Percentiles rank a stretch among this genome's conserved stretches.
These are phyloP conservation scores for Gomphus bonarii DNA, from an alignment of 1,284 basidiomycete genomes.

Conservation along the genomic window DNA sequence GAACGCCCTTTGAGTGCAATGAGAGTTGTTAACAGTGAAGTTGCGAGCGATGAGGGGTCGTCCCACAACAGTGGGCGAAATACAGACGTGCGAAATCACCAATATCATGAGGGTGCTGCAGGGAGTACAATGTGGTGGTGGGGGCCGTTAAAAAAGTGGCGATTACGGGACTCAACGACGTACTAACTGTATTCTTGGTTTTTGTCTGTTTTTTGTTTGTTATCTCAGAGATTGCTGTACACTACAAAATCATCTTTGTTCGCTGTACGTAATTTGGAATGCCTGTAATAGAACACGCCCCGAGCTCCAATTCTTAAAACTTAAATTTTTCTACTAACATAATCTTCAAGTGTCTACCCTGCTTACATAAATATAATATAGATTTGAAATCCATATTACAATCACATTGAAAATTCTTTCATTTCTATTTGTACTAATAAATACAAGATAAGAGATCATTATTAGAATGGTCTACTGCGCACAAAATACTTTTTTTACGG, in stretches of 20 bases:
- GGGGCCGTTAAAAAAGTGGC: slow-evolving; percentile 64
- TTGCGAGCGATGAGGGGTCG: slow-evolving; percentile 5
- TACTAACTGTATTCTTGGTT: slow-evolving; percentile 31
- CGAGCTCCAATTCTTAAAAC: no score
- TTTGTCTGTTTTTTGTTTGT: background rate
- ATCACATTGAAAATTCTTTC: no score
- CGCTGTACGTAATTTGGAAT: no score
- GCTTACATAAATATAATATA: no score
- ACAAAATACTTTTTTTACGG: no score
- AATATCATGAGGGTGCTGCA: slow-evolving; percentile 16
- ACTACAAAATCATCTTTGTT: background rate
- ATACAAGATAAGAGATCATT: no score
- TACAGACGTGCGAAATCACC: slow-evolving; percentile 13
- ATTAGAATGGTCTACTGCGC: no score
- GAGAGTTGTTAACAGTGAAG: slow-evolving; percentile 8
- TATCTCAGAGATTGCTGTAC: background rate
- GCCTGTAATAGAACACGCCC: no score
- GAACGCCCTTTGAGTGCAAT: slow-evolving; percentile 13
- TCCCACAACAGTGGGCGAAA: slow-evolving; percentile 8
- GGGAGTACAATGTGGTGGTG: slow-evolving; percentile 59
- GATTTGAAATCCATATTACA: no score
- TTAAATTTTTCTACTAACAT: no score
- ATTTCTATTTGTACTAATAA: no score
- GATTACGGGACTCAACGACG: slow-evolving; percentile 61
- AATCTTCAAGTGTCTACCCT: no score